Percentiles rank a stretch among this genome's conserved stretches.
phyloP scores from a whole-genome alignment of 495 filamentous ascomycete genomes.

The Penicillium angulare region DNA sequence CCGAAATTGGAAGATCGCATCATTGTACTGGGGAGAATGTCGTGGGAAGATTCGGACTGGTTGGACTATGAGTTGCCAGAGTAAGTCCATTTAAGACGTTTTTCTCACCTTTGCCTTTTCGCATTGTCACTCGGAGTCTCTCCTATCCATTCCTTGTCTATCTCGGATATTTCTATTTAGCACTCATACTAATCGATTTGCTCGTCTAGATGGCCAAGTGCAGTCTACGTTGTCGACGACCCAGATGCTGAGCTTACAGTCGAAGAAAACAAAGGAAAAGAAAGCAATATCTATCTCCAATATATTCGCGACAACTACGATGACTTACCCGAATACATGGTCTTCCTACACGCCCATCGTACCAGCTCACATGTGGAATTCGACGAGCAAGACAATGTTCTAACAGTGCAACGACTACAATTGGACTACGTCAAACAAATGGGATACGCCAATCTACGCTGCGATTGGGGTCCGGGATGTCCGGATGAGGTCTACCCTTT shows the following conservation, averaged over 20 bases:
- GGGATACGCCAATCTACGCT: constrained; percentile 53
- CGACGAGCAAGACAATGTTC: constrained; percentile 41
- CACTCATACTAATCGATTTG: neutral
- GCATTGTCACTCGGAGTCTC: no score
- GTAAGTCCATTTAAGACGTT: no score
- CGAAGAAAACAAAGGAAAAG: constrained; percentile 47
- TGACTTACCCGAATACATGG: constrained; percentile 43
- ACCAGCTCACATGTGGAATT: constrained; percentile 43
- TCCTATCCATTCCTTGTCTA: neutral
- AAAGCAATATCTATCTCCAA: constrained; percentile 49
- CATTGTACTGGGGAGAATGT: constrained; percentile 39
- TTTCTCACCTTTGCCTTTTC: neutral
- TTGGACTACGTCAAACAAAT: constrained; percentile 38
- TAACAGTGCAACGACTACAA: constrained; percentile 35
- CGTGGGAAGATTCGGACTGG: constrained; percentile 41
- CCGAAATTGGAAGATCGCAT: constrained; percentile 28
- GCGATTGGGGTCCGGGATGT: constrained; percentile 45
- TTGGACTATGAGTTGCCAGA: constrained; percentile 37
- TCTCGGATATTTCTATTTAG: neutral
- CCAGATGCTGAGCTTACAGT: constrained; percentile 39
- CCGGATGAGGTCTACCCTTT: constrained; percentile 40
- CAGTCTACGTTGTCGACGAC: constrained; percentile 62
- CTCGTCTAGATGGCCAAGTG: constrained; percentile 38
- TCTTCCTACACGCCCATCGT: constrained; percentile 51
- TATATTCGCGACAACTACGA: constrained; percentile 53